phyloP scores from a whole-genome alignment of 192 early-diverging fungal genomes.

The Dispira simplex region DNA sequence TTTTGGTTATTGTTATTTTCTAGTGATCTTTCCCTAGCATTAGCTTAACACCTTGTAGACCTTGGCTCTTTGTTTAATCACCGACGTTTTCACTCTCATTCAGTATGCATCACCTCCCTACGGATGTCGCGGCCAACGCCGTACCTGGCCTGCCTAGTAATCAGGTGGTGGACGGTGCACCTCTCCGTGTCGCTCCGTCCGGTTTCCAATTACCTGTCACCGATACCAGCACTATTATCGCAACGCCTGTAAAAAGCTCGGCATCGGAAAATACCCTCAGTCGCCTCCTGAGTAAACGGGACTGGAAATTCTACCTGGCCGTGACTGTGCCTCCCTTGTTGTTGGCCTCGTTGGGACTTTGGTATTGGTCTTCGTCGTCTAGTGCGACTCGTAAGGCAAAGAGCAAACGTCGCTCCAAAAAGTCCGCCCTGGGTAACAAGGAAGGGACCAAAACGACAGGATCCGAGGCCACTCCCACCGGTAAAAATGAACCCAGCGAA shows the following conservation, averaged over 20 bases:
- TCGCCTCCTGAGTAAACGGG: not conserved
- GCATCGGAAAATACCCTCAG: not conserved
- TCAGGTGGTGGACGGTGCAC: no score
- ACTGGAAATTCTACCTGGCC: constrained; percentile 56
- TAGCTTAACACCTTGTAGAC: no score
- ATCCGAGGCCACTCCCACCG: constrained; percentile 21
- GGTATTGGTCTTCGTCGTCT: constrained; percentile 36
- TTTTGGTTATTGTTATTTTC: no score
- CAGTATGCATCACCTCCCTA: not conserved
- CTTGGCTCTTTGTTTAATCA: no score
- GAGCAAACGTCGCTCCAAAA: constrained; percentile 20
- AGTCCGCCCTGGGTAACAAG: constrained; percentile 17
- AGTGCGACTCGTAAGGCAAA: constrained; percentile 11
- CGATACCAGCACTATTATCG: not conserved
- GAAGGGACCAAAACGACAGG: constrained; percentile 20
- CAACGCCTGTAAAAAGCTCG: no score
- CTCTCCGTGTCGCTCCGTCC: not conserved
- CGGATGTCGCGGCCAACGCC: not conserved
- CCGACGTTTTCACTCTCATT: constrained; percentile 20
- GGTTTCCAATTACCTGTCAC: not conserved
- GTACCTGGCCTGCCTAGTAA: not conserved
- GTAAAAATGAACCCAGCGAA: constrained; percentile 20
- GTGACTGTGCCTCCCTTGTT: constrained; percentile 38
- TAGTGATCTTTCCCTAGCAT: no score
- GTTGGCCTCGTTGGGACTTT: constrained; percentile 42